phyloP scores from a whole-genome alignment of 1,284 basidiomycete genomes.

The Grifola frondosa region DNA sequence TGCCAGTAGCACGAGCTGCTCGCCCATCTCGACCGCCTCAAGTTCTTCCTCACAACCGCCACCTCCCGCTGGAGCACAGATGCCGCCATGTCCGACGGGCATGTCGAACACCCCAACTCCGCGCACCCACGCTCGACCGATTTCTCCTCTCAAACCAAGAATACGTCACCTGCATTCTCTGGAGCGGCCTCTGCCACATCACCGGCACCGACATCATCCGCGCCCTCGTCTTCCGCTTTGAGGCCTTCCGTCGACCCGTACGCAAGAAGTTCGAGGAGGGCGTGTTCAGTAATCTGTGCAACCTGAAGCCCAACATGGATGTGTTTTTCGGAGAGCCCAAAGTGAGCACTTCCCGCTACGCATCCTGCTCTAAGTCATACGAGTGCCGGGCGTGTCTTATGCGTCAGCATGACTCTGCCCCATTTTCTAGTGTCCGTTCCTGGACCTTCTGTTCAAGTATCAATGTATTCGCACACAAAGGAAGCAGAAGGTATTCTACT shows the following conservation, averaged over 20 bases:
- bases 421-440: conserved; percentile 68
- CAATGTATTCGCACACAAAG: conserved; percentile 93
- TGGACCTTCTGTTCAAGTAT: conserved; percentile 89
- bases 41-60: conserved; percentile 84
- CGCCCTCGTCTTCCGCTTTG: conserved; percentile 83
- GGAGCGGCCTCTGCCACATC: conserved; percentile 86
- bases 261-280: conserved; percentile 90
- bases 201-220: conserved; percentile 88
- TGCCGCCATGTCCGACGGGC: conserved; percentile 19
- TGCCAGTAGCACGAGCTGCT: conserved; percentile 67
- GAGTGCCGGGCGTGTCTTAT: too few relatives aligned
- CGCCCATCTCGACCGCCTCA: conserved; percentile 69
- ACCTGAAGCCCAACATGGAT: conserved; percentile 86
- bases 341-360: conserved; percentile 41
- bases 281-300: conserved; percentile 85
- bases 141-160: conserved; percentile 83
- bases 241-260: conserved; percentile 81
- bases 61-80: conserved; percentile 61
- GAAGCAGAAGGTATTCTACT: conserved; percentile 93
- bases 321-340: conserved; percentile 90
- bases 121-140: conserved; percentile 73
- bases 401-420: too few relatives aligned
- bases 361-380: too few relatives aligned
- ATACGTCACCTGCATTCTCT: conserved; percentile 84
- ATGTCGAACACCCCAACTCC: conserved; percentile 32